Percentiles rank a stretch among this genome's conserved stretches.
These are phyloP conservation scores for Luffa acutangula DNA, from an alignment of 306 rosid species.

Conservation along the genomic window DNA sequence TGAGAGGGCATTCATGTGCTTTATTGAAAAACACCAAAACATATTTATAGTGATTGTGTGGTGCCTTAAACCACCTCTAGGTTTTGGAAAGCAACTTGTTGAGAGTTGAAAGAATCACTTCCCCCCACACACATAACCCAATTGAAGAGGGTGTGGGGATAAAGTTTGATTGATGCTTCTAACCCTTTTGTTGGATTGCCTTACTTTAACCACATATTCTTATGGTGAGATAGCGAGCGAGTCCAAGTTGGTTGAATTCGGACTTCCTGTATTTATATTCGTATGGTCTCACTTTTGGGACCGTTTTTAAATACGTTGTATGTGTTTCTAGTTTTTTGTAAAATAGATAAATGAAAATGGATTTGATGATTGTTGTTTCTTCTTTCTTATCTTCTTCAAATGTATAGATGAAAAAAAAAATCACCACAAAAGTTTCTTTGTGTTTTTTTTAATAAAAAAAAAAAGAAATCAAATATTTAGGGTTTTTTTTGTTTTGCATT, in stretches of 20 bases:
- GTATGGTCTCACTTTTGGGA: background rate
- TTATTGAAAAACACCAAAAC: background rate
- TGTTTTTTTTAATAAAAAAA: too few relatives aligned
- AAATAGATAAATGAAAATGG: too few relatives aligned
- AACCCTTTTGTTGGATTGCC: background rate
- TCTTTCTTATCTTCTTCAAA: background rate
- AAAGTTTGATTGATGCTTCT: background rate
- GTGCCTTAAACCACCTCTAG: background rate
- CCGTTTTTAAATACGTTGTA: background rate
- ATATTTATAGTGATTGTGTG: background rate
- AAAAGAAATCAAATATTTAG: too few relatives aligned
- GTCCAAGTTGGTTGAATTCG: background rate
- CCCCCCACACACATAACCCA: background rate
- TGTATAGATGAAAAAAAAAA: too few relatives aligned
- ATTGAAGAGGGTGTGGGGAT: background rate
- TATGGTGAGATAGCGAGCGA: background rate
- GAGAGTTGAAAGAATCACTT: constrained; percentile 1
- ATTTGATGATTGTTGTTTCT: background rate
- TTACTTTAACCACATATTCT: constrained; percentile 4
- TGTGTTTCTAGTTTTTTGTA: too few relatives aligned
- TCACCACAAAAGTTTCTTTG: too few relatives aligned
- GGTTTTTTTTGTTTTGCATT: too few relatives aligned
- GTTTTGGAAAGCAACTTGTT: background rate
- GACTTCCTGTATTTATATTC: background rate
- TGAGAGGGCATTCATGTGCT: background rate